A percentile compares a stretch with the other conserved stretches of the same genome.
These are phyloP conservation scores for Borovskyia barvae DNA, from an alignment of 208 protist genomes.

Conservation along the genomic window DNA sequence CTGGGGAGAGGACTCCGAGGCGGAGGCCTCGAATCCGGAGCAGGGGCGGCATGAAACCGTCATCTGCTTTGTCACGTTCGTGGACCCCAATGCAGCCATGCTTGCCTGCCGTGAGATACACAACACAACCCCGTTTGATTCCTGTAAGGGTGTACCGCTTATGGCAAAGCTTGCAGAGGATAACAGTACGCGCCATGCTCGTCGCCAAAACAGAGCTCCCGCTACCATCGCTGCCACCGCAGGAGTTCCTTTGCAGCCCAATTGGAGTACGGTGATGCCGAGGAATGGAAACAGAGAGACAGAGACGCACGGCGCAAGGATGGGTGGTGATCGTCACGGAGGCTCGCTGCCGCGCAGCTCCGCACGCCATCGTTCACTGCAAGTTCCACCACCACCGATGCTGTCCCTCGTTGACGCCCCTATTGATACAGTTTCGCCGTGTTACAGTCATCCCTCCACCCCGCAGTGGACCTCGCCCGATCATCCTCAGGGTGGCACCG, in stretches of 20 bases:
- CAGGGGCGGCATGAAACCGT: conserved; percentile 15
- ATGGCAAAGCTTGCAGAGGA: conserved; percentile 60
- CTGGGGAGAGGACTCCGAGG: neutral
- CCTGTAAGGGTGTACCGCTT: conserved; percentile 31
- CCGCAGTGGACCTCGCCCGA: too few species aligned
- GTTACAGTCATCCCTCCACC: too few species aligned
- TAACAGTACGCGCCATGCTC: conserved; percentile 29
- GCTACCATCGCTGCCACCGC: too few species aligned
- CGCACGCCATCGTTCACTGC: too few species aligned
- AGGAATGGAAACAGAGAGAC: too few species aligned
- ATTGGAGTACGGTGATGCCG: too few species aligned
- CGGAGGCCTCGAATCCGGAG: neutral
- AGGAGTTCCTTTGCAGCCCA: too few species aligned
- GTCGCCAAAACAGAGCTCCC: conserved; percentile 13
- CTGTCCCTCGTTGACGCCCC: neutral
- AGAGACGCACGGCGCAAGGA: too few species aligned
- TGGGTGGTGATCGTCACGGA: too few species aligned
- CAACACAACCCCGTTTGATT: conserved; percentile 41
- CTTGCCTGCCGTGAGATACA: conserved; percentile 38
- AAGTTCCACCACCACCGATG: neutral
- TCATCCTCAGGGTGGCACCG: too few species aligned
- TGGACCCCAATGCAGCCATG: conserved; percentile 34
- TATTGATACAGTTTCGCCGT: too few species aligned
- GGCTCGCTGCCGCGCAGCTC: neutral
- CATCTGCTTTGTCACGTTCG: conserved; percentile 73